Base-by-base conservation (phyloP, 495 filamentous ascomycete species). In the Tuber microsphaerosporum region DNA sequence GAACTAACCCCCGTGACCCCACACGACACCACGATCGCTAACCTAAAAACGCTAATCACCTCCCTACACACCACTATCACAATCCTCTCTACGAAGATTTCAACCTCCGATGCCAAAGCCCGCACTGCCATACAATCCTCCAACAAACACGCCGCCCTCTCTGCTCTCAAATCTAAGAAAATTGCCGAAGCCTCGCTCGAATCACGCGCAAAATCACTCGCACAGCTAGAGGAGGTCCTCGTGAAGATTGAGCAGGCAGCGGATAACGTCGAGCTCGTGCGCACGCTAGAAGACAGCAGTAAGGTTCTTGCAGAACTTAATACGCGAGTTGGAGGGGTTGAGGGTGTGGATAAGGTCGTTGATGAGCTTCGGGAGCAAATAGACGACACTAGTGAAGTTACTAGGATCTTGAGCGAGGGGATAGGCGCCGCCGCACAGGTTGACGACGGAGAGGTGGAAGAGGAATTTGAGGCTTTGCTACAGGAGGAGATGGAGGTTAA, bases 381-480 rank as follows among this genome's bases (percentile, higher is more conserved):
- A 89, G 87, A 84, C 61, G 90, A 89, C 80, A 91, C 91, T 46
- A 93, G 97, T 80, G 96, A 97, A 84, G 88, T 98, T 39, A 89
- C 90, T 71, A 88, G 86, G 76, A 89, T 93, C 69, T 46, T 79
- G 41, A 89, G 89, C 39, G 92, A 94, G 80, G 85, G 82, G 43
- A 34, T 26, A 17, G 85, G 85, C 1, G 83, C 81, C 9, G 81
- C 79, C 6, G 87, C 84, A 17, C 86, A 86, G 22, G 86, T 94
- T 72, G 94, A 97, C 81, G 95, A 97, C 82, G 69, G 81, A 26
- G 94, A 95, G 83, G 89, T 97, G 72, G 94, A 97, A 74, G 93
- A 94, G 65, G 95, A 97, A 86, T 86, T 97, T 42, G 90, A 92
- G 79, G 90, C 87, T 16, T 81, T 99, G 85, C 89, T 96, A 84